phyloP scores from a whole-genome alignment of 495 filamentous ascomycete genomes.

The Amphirosellinia nigrospora region DNA sequence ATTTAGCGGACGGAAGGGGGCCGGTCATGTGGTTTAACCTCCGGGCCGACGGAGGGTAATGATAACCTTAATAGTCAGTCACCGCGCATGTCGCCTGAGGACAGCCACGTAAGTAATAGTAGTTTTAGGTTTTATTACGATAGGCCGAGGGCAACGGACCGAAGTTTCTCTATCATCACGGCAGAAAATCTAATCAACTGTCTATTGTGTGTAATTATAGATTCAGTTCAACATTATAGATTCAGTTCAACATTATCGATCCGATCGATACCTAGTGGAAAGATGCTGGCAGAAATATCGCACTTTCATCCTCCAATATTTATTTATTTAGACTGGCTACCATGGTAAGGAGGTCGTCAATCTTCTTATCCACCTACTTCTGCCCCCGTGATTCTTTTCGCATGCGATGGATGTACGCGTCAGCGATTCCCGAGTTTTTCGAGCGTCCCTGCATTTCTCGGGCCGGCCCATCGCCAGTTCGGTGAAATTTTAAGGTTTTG shows the following conservation, averaged over 20 bases:
- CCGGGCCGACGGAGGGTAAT: background rate
- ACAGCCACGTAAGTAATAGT: background rate
- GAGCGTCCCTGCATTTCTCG: background rate
- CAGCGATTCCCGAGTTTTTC: background rate
- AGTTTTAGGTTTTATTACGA: background rate
- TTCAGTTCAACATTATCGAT: background rate
- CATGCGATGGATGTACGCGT: background rate
- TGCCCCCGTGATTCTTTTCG: background rate
- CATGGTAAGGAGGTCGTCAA: background rate
- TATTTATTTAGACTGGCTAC: background rate
- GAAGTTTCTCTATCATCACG: background rate
- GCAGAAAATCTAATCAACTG: background rate
- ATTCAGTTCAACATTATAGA: background rate
- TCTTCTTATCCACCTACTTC: background rate
- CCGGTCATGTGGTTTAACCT: background rate
- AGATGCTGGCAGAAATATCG: background rate
- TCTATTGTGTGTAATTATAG: background rate
- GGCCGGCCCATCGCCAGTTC: background rate
- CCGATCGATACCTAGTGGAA: too few species aligned
- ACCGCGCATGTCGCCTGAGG: background rate
- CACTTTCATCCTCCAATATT: background rate
- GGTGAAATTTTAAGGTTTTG: background rate
- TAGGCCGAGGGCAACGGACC: background rate
- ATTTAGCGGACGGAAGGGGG: background rate
- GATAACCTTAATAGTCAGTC: too few species aligned